Evolutionary conservation across 306 rosid species (phyloP).

Genomic region (Citrullus amarus): DNA sequence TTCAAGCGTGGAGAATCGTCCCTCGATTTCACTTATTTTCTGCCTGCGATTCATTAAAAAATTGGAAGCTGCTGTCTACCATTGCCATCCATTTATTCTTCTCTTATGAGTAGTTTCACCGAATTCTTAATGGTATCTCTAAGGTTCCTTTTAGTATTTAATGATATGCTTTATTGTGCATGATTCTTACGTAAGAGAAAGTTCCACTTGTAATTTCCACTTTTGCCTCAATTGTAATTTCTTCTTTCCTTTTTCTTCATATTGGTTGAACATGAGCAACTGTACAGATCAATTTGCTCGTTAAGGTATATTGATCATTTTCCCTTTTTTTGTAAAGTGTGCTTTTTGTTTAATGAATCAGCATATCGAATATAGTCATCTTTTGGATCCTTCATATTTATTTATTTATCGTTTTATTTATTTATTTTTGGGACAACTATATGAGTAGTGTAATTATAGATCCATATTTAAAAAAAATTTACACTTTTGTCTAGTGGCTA

Average conservation of each 20-base stretch:
- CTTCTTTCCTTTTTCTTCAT: not conserved
- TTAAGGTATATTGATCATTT: not conserved
- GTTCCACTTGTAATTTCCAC: conserved; percentile 9
- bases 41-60: not conserved
- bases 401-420: too few species aligned
- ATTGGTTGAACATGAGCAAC: conserved; percentile 1
- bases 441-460: too few species aligned
- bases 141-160: not conserved
- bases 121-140: not conserved
- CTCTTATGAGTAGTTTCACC: not conserved
- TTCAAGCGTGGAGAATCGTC: not conserved
- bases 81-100: not conserved
- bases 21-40: not conserved
- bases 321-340: not conserved
- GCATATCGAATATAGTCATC: not conserved
- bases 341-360: not conserved
- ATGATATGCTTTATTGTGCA: not conserved
- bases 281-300: conserved; percentile 12
- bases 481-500: too few species aligned
- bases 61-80: not conserved
- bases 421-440: too few species aligned
- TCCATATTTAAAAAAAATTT: too few species aligned
- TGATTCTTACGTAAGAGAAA: conserved; percentile 6
- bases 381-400: too few species aligned
- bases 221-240: not conserved